Conservation (phyloP, 371 early-diverging fungal species). For the Mucor plumbeus region DNA sequence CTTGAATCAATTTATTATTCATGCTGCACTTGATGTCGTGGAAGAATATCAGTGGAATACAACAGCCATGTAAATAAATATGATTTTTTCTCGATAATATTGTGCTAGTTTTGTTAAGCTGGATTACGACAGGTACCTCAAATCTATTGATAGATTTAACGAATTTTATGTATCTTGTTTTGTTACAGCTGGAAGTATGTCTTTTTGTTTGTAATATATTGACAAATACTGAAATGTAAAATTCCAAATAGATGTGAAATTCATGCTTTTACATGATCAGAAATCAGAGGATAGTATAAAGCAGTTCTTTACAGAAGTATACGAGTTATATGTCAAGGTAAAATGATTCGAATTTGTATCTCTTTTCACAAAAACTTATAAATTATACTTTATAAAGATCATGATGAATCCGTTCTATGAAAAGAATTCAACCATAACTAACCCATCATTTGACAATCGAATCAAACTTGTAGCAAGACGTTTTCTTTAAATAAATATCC, state of each 20-base stretch:
- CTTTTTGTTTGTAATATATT: background rate
- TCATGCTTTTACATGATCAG: slow-evolving; percentile 92
- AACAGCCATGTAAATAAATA: slow-evolving; percentile 69
- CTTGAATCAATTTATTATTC: slow-evolving; percentile 94
- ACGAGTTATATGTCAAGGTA: slow-evolving; percentile 93
- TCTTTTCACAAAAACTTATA: background rate
- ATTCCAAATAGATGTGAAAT: slow-evolving; percentile 66
- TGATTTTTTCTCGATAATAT: background rate
- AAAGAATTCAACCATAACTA: slow-evolving; percentile 78
- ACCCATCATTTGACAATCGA: slow-evolving; percentile 82
- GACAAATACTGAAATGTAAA: background rate
- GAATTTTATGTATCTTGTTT: slow-evolving; percentile 93
- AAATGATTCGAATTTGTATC: background rate
- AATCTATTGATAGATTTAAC: slow-evolving; percentile 93
- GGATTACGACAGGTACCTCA: slow-evolving; percentile 76
- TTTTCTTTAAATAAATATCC: slow-evolving; percentile 60
- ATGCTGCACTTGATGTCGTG: slow-evolving; percentile 94
- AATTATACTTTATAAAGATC: slow-evolving; percentile 46
- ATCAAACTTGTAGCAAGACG: slow-evolving; percentile 79
- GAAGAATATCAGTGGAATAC: slow-evolving; percentile 92
- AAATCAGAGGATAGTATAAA: slow-evolving; percentile 88
- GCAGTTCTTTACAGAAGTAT: slow-evolving; percentile 88
- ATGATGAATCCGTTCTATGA: slow-evolving; percentile 93
- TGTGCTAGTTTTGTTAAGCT: background rate
- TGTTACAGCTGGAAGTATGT: slow-evolving; percentile 85